Evolutionary conservation across 495 filamentous ascomycete genomes (phyloP), one percentile per base, ranked within the genome.

Genomic region (Penicillium silybi): DNA sequence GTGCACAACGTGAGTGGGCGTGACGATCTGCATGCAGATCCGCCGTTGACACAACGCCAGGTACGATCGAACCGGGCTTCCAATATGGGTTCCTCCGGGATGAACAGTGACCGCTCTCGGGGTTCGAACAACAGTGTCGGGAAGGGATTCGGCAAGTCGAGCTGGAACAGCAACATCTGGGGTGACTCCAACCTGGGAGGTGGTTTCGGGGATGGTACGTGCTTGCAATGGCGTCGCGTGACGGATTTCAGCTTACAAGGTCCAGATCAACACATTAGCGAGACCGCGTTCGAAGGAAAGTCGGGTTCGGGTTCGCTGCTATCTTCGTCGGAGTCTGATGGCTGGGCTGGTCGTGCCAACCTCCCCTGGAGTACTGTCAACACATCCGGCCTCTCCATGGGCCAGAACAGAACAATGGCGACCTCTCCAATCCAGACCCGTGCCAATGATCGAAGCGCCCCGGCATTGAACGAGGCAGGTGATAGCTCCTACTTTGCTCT

Each of bases 251-350:
- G 34, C 55, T 62, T 17, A 62, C 45, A 13, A 8, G 1, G 15
- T 40, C 3, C 29, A 74, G 71, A 72, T 25, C 61, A 71, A 60
- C 59, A 64, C 46, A 57, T 58, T 10, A 20, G 56, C 37, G 63
- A 74, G 1, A 54, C 50, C 16, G 63, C 57, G 10, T 70, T 70
- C 29, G 77, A 81, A 53, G 73, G 70, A 6, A 81, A 83, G 56
- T 78, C 79, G 25, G 86, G 87, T 20, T 88, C 86, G 2, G 76
- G 83, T 22, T 85, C 85, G 27, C 63, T 90, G 25, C 64, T 87
- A 38, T 74, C 81, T 2, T 76, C 82, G 2, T 88, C 85, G 1
- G 84, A 86, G 57, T 78, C 82, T 1, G 84, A 89, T 58, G 68
- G 67, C 27, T 82, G 78, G 79, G 69, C 58, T 58, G 58, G 62